phyloP scores from a whole-genome alignment of 1,139 yeast species.

The Hansenula sp. region DNA sequence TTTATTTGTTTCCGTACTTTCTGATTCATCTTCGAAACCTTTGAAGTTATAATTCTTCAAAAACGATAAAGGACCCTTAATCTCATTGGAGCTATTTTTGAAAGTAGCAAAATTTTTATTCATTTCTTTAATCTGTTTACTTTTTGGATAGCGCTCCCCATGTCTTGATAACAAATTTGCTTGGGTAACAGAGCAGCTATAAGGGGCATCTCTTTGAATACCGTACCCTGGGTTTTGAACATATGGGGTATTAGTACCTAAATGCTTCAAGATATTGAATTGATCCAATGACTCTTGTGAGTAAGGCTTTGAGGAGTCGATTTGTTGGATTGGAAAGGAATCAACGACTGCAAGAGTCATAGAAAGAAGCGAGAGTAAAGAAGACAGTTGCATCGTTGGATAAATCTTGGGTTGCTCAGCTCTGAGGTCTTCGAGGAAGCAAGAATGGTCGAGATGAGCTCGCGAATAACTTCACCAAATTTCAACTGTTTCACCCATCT shows the following conservation, averaged over 20 bases:
- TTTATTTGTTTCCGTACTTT: slow-evolving; percentile 11
- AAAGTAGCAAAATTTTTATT: slow-evolving; percentile 5
- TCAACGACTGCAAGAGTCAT: too few species aligned
- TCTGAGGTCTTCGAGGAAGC: neutral
- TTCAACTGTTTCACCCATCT: too few species aligned
- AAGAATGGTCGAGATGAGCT: neutral
- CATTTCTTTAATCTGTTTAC: slow-evolving; percentile 10
- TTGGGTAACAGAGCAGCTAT: slow-evolving; percentile 39
- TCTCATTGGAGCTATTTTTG: slow-evolving; percentile 4
- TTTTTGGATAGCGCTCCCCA: slow-evolving; percentile 47
- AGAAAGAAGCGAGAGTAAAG: too few species aligned
- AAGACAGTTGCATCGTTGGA: too few species aligned
- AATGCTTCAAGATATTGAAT: slow-evolving; percentile 35
- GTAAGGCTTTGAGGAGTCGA: slow-evolving; percentile 11
- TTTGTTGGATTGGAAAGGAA: neutral
- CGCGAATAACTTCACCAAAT: too few species aligned
- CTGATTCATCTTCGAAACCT: slow-evolving; percentile 8
- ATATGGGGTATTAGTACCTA: slow-evolving; percentile 48
- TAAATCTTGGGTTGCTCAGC: too few species aligned
- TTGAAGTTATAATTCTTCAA: slow-evolving; percentile 12
- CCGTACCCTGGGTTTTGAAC: slow-evolving; percentile 42
- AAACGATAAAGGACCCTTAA: slow-evolving; percentile 14
- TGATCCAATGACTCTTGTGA: slow-evolving; percentile 15
- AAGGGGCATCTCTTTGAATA: slow-evolving; percentile 37
- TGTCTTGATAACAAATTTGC: slow-evolving; percentile 47